phyloP scores from a whole-genome alignment of 208 protist species.

The Crithidia thermophila region DNA sequence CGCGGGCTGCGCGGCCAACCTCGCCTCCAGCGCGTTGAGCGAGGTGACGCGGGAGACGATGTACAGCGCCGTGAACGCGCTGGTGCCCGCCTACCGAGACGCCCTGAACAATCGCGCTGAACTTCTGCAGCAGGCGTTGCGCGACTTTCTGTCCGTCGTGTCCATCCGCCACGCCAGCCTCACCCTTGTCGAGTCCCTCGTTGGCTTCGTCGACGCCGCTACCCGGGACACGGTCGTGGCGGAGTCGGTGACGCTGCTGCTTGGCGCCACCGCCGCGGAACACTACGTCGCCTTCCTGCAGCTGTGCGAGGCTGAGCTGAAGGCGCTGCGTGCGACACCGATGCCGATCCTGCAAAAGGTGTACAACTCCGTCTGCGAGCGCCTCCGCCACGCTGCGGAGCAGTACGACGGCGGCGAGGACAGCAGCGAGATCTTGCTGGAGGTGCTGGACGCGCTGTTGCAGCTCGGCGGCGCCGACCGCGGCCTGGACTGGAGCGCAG shows the following conservation, averaged over 20 bases:
- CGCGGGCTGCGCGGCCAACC: constrained; percentile 6
- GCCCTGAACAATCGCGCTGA: constrained; percentile 8
- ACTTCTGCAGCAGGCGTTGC: constrained; percentile 9
- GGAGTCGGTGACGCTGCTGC: constrained; percentile 14
- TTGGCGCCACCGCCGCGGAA: constrained; percentile 15
- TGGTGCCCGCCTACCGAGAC: constrained; percentile 33
- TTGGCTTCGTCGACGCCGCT: constrained; percentile 6
- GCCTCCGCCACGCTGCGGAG: constrained; percentile 18
- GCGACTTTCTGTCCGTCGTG: constrained; percentile 19
- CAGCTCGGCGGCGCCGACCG: neutral
- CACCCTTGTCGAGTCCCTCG: constrained; percentile 25
- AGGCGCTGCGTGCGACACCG: constrained; percentile 19
- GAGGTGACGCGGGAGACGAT: constrained; percentile 26
- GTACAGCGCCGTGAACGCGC: constrained; percentile 32
- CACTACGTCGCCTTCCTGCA: constrained; percentile 37
- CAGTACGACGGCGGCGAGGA: constrained; percentile 27
- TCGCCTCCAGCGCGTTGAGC: constrained; percentile 1
- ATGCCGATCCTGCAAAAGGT: constrained; percentile 15
- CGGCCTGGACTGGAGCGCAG: constrained; percentile 9
- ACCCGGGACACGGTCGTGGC: constrained; percentile 27
- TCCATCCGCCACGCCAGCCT: constrained; percentile 28
- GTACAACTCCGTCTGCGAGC: constrained; percentile 17
- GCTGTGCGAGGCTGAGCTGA: constrained; percentile 33
- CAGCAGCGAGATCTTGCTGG: constrained; percentile 28
- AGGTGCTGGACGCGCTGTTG: constrained; percentile 27